phyloP scores from a whole-genome alignment of 2,329 filamentous ascomycete species.

The Trichophyton verrucosum region DNA sequence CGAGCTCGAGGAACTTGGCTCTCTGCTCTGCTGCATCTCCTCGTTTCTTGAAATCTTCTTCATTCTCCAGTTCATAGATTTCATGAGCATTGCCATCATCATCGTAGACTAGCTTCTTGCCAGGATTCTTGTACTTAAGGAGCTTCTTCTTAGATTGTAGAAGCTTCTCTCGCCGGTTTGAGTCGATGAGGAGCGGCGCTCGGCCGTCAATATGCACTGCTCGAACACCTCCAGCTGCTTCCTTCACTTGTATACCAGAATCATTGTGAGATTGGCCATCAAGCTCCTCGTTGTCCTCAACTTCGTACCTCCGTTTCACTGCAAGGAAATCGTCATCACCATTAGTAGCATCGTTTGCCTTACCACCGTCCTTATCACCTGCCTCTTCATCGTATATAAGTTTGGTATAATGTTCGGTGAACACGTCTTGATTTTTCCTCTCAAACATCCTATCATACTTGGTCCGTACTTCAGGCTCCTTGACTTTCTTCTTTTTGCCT shows the following conservation, averaged over 20 bases:
- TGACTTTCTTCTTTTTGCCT: constrained; percentile 41
- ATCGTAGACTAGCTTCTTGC: constrained; percentile 78
- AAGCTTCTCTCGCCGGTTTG: constrained; percentile 90
- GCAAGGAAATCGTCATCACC: constrained; percentile 73
- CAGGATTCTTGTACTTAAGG: constrained; percentile 76
- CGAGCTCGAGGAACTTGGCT: constrained; percentile 62
- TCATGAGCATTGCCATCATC: constrained; percentile 78
- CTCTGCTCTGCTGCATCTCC: constrained; percentile 68
- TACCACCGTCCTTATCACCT: constrained; percentile 24
- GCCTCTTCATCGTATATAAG: constrained; percentile 55
- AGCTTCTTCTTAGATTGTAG: constrained; percentile 90
- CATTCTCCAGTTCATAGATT: constrained; percentile 77
- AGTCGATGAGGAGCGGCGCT: constrained; percentile 72
- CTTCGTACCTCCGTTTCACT: constrained; percentile 75
- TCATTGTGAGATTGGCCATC: constrained; percentile 27
- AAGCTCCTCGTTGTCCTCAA: constrained; percentile 53
- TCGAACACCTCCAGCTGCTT: constrained; percentile 29
- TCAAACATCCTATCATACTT: constrained; percentile 99
- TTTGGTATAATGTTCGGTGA: constrained; percentile 88
- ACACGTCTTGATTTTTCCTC: constrained; percentile 83
- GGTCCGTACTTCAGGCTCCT: constrained; percentile 66
- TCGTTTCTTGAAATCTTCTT: constrained; percentile 62
- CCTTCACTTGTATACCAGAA: constrained; percentile 18
- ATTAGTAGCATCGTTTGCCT: constrained; percentile 33
- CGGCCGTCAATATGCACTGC: constrained; percentile 44